A percentile compares a stretch with the other conserved stretches of the same genome.
phyloP scores from a whole-genome alignment of 2,329 filamentous ascomycete species.

The Hymenoscyphus infarciens region DNA sequence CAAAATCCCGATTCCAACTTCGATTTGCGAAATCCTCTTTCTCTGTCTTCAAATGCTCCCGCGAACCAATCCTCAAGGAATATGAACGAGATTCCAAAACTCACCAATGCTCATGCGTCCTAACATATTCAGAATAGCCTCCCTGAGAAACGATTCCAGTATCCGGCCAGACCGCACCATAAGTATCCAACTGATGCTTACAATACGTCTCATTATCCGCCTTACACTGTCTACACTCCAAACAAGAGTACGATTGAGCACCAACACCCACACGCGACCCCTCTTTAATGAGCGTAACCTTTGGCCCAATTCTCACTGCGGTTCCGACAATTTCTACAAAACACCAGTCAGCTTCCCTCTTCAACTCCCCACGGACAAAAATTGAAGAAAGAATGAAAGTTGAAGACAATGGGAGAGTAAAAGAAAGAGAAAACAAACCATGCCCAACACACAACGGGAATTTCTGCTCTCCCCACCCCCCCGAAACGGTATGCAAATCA shows the following conservation, averaged over 20 bases:
- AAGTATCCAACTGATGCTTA: slow-evolving; percentile 48
- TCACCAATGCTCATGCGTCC: slow-evolving; percentile 71
- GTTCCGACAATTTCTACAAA: slow-evolving; percentile 62
- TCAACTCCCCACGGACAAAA: not conserved
- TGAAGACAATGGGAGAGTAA: not conserved
- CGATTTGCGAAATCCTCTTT: not conserved
- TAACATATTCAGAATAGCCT: slow-evolving; percentile 64
- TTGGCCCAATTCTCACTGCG: slow-evolving; percentile 63
- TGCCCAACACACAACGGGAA: slow-evolving; percentile 52
- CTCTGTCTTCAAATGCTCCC: not conserved
- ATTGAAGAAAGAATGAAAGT: not conserved
- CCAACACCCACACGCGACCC: slow-evolving; percentile 53
- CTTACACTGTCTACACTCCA: slow-evolving; percentile 52
- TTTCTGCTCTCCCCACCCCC: slow-evolving; percentile 49
- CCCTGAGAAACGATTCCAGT: slow-evolving; percentile 60
- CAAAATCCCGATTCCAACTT: not conserved
- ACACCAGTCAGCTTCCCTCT: not conserved
- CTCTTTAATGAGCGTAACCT: slow-evolving; percentile 55
- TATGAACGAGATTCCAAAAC: slow-evolving; percentile 31
- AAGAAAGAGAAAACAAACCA: slow-evolving; percentile 30
- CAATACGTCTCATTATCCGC: slow-evolving; percentile 56
- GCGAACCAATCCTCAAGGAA: slow-evolving; percentile 28
- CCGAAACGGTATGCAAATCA: slow-evolving; percentile 67
- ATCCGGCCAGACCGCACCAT: slow-evolving; percentile 47
- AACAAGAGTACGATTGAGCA: slow-evolving; percentile 51